These are phyloP conservation scores for Pythium oligandrum DNA, from an alignment of 352 stramenopile species.

Conservation along the genomic window DNA sequence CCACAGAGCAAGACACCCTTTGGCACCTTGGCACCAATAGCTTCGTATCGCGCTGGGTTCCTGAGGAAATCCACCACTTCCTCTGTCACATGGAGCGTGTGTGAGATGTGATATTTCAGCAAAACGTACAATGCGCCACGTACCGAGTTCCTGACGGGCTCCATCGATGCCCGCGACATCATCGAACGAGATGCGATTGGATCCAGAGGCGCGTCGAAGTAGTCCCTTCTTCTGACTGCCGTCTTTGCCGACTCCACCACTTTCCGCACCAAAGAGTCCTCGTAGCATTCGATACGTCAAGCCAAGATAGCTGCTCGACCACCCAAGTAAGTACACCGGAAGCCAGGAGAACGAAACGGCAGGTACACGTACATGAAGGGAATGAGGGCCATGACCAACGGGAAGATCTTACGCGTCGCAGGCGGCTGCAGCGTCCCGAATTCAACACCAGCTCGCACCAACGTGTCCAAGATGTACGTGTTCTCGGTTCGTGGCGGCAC, in stretches of 20 bases:
- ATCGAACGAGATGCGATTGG: slow-evolving; percentile 78
- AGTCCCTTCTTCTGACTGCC: slow-evolving; percentile 45
- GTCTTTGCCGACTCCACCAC: slow-evolving; percentile 60
- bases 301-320: slow-evolving; percentile 52
- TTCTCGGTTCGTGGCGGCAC: slow-evolving; percentile 69
- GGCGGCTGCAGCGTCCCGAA: slow-evolving; percentile 62
- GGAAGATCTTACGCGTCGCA: slow-evolving; percentile 34
- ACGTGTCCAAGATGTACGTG: slow-evolving; percentile 60
- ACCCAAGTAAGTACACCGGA: not conserved
- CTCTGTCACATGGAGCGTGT: slow-evolving; percentile 34
- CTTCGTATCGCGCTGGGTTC: slow-evolving; percentile 87
- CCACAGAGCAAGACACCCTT: slow-evolving; percentile 92
- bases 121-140: too few relatives aligned
- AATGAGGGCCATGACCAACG: slow-evolving; percentile 59
- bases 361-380: slow-evolving; percentile 52
- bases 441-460: slow-evolving; percentile 57
- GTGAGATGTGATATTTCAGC: too few relatives aligned
- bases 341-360: not conserved
- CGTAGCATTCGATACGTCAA: slow-evolving; percentile 83
- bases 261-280: slow-evolving; percentile 42
- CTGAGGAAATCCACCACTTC: slow-evolving; percentile 95
- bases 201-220: slow-evolving; percentile 19
- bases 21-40: slow-evolving; percentile 91
- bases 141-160: slow-evolving; percentile 89
- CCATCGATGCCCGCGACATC: slow-evolving; percentile 93